Conservation (phyloP, 208 protist genomes). For the Crithidia bombi region DNA sequence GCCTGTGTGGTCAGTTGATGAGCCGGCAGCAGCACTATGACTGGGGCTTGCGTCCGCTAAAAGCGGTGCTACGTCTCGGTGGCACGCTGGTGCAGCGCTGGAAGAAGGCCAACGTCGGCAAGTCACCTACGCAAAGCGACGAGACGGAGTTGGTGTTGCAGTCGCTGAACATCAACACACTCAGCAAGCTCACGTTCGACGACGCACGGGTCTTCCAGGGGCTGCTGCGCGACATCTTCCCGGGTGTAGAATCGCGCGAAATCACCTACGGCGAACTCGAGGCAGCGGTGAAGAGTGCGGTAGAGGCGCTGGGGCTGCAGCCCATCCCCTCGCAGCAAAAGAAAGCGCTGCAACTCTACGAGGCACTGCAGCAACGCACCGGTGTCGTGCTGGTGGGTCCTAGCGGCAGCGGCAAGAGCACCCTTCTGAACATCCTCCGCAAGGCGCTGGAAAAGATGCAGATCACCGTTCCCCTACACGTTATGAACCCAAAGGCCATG, state of each 20-base stretch:
- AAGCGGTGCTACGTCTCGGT: constrained; percentile 95
- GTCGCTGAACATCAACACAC: constrained; percentile 97
- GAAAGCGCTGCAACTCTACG: constrained; percentile 95
- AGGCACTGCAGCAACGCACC: constrained; percentile 93
- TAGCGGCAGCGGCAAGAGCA: constrained; percentile 94
- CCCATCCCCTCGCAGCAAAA: constrained; percentile 69
- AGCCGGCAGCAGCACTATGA: constrained; percentile 98
- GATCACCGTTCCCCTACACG: constrained; percentile 77
- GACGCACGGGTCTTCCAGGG: constrained; percentile 96
- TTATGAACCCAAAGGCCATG: constrained; percentile 95
- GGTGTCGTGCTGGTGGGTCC: constrained; percentile 95
- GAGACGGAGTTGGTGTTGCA: constrained; percentile 94
- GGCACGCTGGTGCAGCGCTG: constrained; percentile 86
- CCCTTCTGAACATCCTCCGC: constrained; percentile 79
- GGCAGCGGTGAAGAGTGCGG: constrained; percentile 65
- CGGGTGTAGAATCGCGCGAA: constrained; percentile 62
- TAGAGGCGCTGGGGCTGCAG: constrained; percentile 74
- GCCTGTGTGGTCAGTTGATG: constrained; percentile 96
- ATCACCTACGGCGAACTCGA: constrained; percentile 87
- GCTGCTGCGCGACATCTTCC: constrained; percentile 93
- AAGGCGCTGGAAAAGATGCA: constrained; percentile 83
- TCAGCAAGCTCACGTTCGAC: constrained; percentile 97
- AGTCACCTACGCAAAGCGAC: constrained; percentile 70
- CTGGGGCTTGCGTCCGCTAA: constrained; percentile 97
- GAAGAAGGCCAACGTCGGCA: constrained; percentile 66